These are phyloP conservation scores for Zea luxurians DNA, from an alignment of 176 grass and related monocot species.

Conservation along the genomic window DNA sequence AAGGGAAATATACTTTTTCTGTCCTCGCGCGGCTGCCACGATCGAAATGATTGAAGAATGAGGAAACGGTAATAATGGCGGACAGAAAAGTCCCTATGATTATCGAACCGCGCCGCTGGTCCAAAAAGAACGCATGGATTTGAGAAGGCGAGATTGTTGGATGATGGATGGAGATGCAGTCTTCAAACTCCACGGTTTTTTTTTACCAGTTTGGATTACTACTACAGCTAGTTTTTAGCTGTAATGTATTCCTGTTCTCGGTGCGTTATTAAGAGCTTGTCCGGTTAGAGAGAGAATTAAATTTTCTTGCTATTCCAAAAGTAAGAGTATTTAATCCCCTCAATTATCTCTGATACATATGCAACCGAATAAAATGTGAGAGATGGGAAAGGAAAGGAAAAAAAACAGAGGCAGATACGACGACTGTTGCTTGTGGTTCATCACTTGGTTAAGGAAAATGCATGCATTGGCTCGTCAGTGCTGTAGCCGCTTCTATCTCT, in stretches of 20 bases:
- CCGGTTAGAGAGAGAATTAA: no score
- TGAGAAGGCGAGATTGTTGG: background rate
- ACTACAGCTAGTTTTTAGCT: no score
- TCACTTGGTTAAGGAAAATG: slow-evolving; percentile 30
- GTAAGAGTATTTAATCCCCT: no score
- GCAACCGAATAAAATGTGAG: no score
- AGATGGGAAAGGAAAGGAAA: slow-evolving; percentile 12
- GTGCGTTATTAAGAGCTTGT: no score
- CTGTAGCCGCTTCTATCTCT: slow-evolving; percentile 8
- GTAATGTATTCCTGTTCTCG: no score
- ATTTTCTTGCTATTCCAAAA: no score
- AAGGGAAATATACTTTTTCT: slow-evolving; percentile 45
- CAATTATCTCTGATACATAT: no score
- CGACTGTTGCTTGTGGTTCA: background rate
- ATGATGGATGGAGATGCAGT: no score
- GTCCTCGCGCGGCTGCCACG: slow-evolving; percentile 20
- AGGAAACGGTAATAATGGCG: slow-evolving; percentile 44
- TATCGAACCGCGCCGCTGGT: slow-evolving; percentile 16
- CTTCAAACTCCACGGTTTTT: no score
- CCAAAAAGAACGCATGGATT: slow-evolving; percentile 16
- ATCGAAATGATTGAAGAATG: slow-evolving; percentile 58
- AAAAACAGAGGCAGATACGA: slow-evolving; percentile 34
- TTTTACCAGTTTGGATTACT: no score
- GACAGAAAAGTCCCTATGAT: slow-evolving; percentile 40
- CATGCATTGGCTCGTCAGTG: slow-evolving; percentile 32